Evolutionary conservation across 306 rosid species (phyloP), one percentile per base, ranked within the genome.

Genomic region (Fagus sylvatica): DNA sequence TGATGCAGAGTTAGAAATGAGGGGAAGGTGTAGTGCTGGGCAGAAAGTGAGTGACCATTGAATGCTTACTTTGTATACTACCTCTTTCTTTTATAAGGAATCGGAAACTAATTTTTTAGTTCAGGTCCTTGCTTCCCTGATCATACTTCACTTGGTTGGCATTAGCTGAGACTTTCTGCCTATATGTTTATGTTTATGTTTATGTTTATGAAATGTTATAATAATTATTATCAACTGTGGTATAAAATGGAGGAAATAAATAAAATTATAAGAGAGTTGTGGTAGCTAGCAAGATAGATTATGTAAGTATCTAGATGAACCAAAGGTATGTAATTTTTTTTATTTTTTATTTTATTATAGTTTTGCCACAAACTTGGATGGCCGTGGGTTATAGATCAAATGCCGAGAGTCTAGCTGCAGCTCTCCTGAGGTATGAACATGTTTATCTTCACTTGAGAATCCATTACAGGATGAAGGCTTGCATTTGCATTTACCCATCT

Each of bases 1-100:
- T 39, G 98, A 95, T 83, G 91, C 97, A 3, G 98, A 95, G 76
- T 83, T 92, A 48, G 98, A 95, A 85, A 95, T 95, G 98, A 91
- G 98, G 89, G 98, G 98, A 60, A 89, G 98, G 83, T 95, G 98
- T 64, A 95, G 98, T 76, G 98, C 98, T 67, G 98, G 98, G 60
- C 98, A 95, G 85, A 95, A 95, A 92, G 98, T 89, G 62, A 64
- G 66, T 75, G 57, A 73, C 56, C 37, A 39, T 76, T 60, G 72
- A 17, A 79, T 30, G 42, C 73, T 60, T 53, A 7, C 59, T 46
- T 16, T 80, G 22, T 37, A 11, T 62, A 17, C 41, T 16, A 15
- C 43, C 67, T 32, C 72, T 55, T 54, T 33, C 41, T 30, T 74
- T 69, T 17, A 30, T 7, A 32, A 37, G 53, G 54, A 46, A 22